Evolutionary conservation across 2,329 filamentous ascomycete genomes (phyloP).

Genomic region (Aspergillus clavatus): DNA sequence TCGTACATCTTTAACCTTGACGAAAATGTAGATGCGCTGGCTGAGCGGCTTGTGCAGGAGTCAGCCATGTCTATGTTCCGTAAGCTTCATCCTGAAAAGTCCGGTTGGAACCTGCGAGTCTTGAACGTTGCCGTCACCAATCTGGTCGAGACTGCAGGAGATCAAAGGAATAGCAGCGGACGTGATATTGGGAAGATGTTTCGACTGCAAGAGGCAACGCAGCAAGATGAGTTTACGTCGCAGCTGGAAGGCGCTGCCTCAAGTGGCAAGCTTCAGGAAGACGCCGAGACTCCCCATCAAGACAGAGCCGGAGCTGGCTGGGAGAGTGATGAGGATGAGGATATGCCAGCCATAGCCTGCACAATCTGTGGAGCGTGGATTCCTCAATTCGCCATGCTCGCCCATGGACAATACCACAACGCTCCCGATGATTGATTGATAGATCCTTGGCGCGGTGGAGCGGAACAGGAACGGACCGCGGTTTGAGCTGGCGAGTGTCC

Average conservation of each 20-base stretch:
- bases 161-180: constrained; percentile 53
- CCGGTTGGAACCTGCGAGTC: constrained; percentile 73
- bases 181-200: constrained; percentile 83
- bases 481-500: too few species aligned
- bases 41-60: constrained; percentile 65
- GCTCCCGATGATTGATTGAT: constrained; percentile 15
- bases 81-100: constrained; percentile 63
- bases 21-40: constrained; percentile 55
- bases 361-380: constrained; percentile 42
- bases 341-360: constrained; percentile 34
- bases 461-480: not conserved
- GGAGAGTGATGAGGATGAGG: constrained; percentile 31
- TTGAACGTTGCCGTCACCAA: constrained; percentile 86
- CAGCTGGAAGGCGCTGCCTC: not conserved
- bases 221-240: constrained; percentile 52
- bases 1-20: constrained; percentile 65
- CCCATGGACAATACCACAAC: constrained; percentile 47
- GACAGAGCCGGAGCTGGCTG: constrained; percentile 25
- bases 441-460: not conserved
- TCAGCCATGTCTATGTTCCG: constrained; percentile 67
- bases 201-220: constrained; percentile 62
- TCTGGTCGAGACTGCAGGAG: constrained; percentile 60
- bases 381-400: constrained; percentile 47
- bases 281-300: constrained; percentile 3
- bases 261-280: not conserved